Evolutionary conservation across 192 early-diverging fungal genomes (phyloP).

Genomic region (Rhizoclosmatium globosum): DNA sequence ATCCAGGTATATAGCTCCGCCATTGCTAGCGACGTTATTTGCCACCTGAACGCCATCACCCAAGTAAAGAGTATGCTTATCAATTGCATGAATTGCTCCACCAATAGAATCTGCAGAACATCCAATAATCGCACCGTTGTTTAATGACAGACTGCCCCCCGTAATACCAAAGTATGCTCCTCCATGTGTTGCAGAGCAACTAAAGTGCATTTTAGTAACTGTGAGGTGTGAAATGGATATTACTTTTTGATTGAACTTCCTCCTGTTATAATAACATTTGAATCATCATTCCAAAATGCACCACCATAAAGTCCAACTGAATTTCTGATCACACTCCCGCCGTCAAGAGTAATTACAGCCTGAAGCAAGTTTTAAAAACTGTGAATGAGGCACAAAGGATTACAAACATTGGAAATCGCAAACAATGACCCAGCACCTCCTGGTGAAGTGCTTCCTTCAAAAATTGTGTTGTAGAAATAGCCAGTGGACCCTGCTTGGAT

Average conservation of each 20-base stretch:
- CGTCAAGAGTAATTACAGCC: neutral
- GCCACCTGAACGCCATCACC: neutral
- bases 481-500: neutral
- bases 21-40: neutral
- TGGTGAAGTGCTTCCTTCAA: neutral
- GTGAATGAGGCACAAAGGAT: neutral
- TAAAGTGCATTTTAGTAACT: neutral
- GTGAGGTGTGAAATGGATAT: neutral
- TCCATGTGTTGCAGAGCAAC: conserved; percentile 3
- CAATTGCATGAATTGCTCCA: neutral
- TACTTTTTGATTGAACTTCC: conserved; percentile 15
- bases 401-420: neutral
- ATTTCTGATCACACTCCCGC: neutral
- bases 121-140: neutral
- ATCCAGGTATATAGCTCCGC: conserved; percentile 2
- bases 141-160: neutral
- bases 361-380: neutral
- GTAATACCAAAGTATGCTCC: conserved; percentile 3
- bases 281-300: neutral
- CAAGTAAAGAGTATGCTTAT: neutral
- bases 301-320: neutral
- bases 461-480: neutral
- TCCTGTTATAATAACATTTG: neutral
- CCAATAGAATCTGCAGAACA: neutral
- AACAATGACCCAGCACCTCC: neutral